Base-by-base conservation (phyloP, 257 asterid species). In the Anisodus tanguticus region DNA sequence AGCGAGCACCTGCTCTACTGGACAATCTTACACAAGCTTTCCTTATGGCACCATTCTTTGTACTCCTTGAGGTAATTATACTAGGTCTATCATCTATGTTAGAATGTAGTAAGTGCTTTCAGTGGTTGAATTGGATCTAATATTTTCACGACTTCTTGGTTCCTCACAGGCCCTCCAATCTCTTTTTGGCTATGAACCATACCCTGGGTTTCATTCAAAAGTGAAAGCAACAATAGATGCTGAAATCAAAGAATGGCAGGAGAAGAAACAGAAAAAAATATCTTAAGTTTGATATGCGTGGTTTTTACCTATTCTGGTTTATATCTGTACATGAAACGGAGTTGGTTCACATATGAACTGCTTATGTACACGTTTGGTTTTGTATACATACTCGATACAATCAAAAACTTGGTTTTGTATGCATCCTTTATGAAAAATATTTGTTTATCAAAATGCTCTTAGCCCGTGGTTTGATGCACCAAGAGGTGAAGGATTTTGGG, bases 11-110 rank as follows among this genome's bases (percentile, higher is more conserved):
- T 64, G 98, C 99, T n/a, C 89, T 97, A 16, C 72, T 97, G 84
- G 98, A 95, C 94, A 97, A 97, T 90, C 97, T 97, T 67, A 87
- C 91, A 84, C 98, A 95, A 85, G 98, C 99, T 37, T 92, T 97
- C 84, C 95, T 97, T 35, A 95, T 97, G 98, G 98, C 97, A 67
- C 99, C 99, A 37, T 93, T 89, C 88, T 97, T 95, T 86, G 98
- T 97, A 31, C 86, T 97, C 78, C 93, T 97, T 0, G 98, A 97
- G 99, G 98, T 96, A 87, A 83, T 22, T 64, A 62, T 62, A 78
- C 57, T 43, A 68, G 37, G 85, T 66, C 85, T 39, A 39, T 39
- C 78, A 39, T 69, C 31, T 77, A 26, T 26, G 47, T 77, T 77
- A 77, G 47, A 26, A 77, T 5, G 11, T 62, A 53, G 11, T 62